Evolutionary conservation across 2,329 filamentous ascomycete species (phyloP), one percentile per base, ranked within the genome.

Genomic region (Botrytis fabae): DNA sequence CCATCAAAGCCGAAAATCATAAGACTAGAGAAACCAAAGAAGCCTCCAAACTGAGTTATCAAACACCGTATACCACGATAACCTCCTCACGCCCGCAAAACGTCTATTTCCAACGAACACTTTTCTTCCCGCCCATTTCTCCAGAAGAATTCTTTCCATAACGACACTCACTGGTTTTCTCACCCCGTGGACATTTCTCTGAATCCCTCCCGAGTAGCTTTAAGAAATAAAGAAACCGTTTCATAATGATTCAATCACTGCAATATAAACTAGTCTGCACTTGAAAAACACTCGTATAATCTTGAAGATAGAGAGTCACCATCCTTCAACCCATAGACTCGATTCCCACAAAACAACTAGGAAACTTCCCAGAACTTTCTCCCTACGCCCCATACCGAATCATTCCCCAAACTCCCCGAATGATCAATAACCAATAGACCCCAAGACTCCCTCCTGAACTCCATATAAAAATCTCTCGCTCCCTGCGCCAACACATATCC

Each of bases 371-470:
- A 8, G 12, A 59, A 0, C 4, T 22, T 2, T 57, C 14, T 20
- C 18, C 3, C 18, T 9, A 22, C 0, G 3, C 16, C 18, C 4
- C 28, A 10, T 16, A 2, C 0, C 35, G 0, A 60, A 12, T 12
- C 12, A 16, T 38, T 14, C 4, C 14, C 2, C 20, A 54, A 54
- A 40, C 1, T 1, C 9, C 35, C 2, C 5, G 0, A n/a, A 7
- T n/a, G 1, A n/a, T 4, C n/a, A 7, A 16, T 54, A 7, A n/a
- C 14, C 5, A n/a, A n/a, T 51, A n/a, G 1, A 0, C 9, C 48
- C 48, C 25, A n/a, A 14, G 2, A 0, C 7, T 38, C 10, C 25
- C 4, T 10, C n/a, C 46, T n/a, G 2, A 51, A 51, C 9, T n/a
- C 22, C 25, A 2, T 4, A 14, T n/a, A 9, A 14, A 54, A n/a